Percentiles rank a stretch among this genome's conserved stretches.
phyloP scores from a whole-genome alignment of 768 basidiomycete species.

The Melanogaster broomeanus region DNA sequence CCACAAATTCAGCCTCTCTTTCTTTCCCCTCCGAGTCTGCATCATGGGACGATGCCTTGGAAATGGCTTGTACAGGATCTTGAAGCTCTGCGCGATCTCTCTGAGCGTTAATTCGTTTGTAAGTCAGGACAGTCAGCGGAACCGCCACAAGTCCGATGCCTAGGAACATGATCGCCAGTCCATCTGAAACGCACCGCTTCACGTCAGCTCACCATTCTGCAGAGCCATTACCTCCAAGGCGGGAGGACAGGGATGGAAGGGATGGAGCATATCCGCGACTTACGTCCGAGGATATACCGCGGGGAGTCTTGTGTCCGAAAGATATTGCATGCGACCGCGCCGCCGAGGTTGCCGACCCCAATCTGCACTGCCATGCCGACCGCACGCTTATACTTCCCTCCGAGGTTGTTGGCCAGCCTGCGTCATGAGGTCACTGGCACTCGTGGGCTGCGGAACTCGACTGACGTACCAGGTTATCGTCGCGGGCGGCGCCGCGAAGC shows the following conservation, averaged over 20 bases:
- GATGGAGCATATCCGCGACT: conserved; percentile 27
- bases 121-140: conserved; percentile 47
- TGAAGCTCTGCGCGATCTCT: conserved; percentile 35
- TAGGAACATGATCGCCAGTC: conserved; percentile 62
- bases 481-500: conserved; percentile 59
- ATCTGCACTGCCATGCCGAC: conserved; percentile 68
- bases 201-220: too few relatives aligned
- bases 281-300: conserved; percentile 61
- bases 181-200: conserved; percentile 49
- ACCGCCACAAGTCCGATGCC: conserved; percentile 57
- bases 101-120: conserved; percentile 53
- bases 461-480: conserved; percentile 52
- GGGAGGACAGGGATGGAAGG: too few relatives aligned
- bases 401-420: conserved; percentile 10
- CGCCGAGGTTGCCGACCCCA: conserved; percentile 64
- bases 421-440: too few relatives aligned
- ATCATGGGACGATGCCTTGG: neutral
- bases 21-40: neutral
- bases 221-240: too few relatives aligned
- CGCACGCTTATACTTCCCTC: conserved; percentile 65
- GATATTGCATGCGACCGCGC: conserved; percentile 61
- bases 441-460: too few relatives aligned
- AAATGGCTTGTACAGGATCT: too few relatives aligned
- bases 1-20: conserved; percentile 33
- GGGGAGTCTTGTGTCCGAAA: conserved; percentile 60